phyloP scores from a whole-genome alignment of 352 stramenopile genomes.

The Plasmopara muralis region DNA sequence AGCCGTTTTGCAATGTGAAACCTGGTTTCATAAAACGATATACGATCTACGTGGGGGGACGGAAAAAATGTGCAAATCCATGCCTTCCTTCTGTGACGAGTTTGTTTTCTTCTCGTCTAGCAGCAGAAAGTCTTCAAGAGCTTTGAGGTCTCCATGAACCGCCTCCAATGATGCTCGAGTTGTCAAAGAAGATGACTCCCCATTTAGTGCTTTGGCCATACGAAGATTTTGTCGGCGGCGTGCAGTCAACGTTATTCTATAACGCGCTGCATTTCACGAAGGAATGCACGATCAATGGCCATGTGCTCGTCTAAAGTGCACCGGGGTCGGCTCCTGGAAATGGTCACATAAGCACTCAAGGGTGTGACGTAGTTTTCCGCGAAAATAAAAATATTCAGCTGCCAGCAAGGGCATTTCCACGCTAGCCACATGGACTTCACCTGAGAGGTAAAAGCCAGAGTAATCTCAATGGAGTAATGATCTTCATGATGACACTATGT shows the following conservation, averaged over 20 bases:
- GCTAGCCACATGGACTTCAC: background rate
- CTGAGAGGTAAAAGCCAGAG: background rate
- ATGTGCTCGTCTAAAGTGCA: background rate
- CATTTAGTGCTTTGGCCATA: background rate
- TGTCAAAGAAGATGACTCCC: background rate
- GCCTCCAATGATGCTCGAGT: background rate
- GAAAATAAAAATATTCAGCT: background rate
- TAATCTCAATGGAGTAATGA: background rate
- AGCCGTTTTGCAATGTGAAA: background rate
- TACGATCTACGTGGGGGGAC: background rate
- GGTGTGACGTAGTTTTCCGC: background rate
- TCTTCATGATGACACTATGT: background rate
- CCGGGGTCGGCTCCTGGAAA: background rate
- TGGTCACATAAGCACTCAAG: background rate
- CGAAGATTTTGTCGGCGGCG: background rate
- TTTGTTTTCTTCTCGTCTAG: background rate
- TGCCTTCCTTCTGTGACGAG: background rate
- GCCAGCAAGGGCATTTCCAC: slow-evolving; percentile 1
- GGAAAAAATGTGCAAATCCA: background rate
- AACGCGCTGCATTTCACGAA: background rate
- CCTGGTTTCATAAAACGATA: background rate
- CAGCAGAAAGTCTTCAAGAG: background rate
- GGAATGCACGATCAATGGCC: background rate
- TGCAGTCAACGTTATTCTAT: background rate
- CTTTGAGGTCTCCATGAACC: background rate